Evolutionary conservation across 2,329 filamentous ascomycete species (phyloP).

Genomic region (Pseudogymnoascus sp.): DNA sequence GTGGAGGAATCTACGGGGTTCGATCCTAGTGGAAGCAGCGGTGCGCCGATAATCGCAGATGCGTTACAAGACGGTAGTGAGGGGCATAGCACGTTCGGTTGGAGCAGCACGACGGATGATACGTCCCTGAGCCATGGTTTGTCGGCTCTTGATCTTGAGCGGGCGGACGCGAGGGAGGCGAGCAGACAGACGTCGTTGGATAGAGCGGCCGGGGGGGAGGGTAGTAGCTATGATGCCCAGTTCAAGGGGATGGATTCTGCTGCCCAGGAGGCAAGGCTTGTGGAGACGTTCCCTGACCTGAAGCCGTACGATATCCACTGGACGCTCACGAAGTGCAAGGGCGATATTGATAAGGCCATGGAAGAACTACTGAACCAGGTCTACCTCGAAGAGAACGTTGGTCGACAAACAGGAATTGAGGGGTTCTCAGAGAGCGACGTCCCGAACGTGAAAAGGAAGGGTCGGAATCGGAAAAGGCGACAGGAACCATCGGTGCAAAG

Average conservation of each 20-base stretch:
- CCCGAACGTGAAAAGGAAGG: constrained; percentile 31
- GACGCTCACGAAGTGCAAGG: constrained; percentile 57
- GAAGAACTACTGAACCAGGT: constrained; percentile 75
- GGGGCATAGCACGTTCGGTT: constrained; percentile 18
- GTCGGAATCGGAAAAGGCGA: constrained; percentile 22
- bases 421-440: constrained; percentile 58
- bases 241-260: constrained; percentile 41
- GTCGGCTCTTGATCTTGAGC: constrained; percentile 21
- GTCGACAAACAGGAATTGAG: constrained; percentile 67
- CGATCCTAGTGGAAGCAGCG: constrained; percentile 65
- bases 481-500: constrained; percentile 13
- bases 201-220: background rate
- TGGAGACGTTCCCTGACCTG: constrained; percentile 63
- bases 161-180: constrained; percentile 24
- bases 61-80: background rate
- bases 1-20: constrained; percentile 68
- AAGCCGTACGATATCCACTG: constrained; percentile 57
- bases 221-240: background rate
- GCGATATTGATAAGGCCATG: constrained; percentile 61
- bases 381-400: constrained; percentile 61
- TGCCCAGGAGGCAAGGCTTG: constrained; percentile 55
- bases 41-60: background rate
- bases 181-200: constrained; percentile 53
- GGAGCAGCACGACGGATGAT: constrained; percentile 24
- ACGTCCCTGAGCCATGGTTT: constrained; percentile 23